These are phyloP conservation scores for Lasiosphaeriaceae sp. DNA, from an alignment of 495 filamentous ascomycete species.

Conservation along the genomic window DNA sequence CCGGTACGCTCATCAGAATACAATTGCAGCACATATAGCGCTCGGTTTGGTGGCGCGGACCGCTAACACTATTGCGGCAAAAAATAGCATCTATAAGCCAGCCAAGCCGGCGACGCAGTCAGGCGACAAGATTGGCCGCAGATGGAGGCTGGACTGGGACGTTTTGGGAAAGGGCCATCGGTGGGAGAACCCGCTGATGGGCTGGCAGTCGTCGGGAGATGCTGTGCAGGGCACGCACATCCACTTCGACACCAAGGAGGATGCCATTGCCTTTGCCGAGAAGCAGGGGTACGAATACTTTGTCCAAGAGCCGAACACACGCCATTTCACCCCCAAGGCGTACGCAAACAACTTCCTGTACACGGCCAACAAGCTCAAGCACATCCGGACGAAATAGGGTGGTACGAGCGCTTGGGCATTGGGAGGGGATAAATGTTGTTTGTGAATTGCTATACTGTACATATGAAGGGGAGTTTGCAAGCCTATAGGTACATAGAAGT, in stretches of 20 bases:
- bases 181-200: slow-evolving; percentile 98
- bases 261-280: slow-evolving; percentile 90
- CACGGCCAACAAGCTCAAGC: slow-evolving; percentile 79
- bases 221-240: slow-evolving; percentile 86
- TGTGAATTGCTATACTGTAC: background rate
- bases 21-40: background rate
- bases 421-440: background rate
- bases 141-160: slow-evolving; percentile 99
- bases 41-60: background rate
- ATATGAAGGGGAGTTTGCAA: slow-evolving; percentile 4
- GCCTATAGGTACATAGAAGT: too few relatives aligned
- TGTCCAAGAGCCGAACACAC: slow-evolving; percentile 91
- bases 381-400: slow-evolving; percentile 81
- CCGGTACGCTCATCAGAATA: slow-evolving; percentile 54
- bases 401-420: slow-evolving; percentile 15
- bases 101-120: slow-evolving; percentile 93
- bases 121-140: slow-evolving; percentile 71
- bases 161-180: slow-evolving; percentile 77
- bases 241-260: slow-evolving; percentile 89
- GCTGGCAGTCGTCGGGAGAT: slow-evolving; percentile 96
- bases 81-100: slow-evolving; percentile 75
- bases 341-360: slow-evolving; percentile 97
- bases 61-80: background rate
- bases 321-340: slow-evolving; percentile 81
- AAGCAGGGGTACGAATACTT: slow-evolving; percentile 99